A percentile compares a stretch with the other conserved stretches of the same genome.
Conservation (phyloP, 768 basidiomycete genomes). For the Leccinum longicurvipes region DNA sequence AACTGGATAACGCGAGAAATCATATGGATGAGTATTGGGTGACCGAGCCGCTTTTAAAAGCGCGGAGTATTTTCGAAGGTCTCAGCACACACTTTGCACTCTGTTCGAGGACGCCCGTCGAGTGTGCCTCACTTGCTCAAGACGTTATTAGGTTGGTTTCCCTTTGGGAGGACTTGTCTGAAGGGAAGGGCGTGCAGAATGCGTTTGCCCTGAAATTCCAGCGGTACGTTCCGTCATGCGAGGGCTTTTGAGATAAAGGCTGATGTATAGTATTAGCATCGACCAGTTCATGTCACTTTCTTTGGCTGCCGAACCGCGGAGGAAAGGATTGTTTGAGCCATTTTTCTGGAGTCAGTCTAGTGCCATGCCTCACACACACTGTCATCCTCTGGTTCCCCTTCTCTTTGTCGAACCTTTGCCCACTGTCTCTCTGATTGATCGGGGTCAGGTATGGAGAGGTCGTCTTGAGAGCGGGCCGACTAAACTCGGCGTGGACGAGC, state of each 20-base stretch:
- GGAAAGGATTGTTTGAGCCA: constrained; percentile 73
- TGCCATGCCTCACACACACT: constrained; percentile 35
- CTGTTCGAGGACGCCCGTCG: constrained; percentile 43
- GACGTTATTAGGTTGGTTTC: constrained; percentile 49
- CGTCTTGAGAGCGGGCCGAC: constrained; percentile 62
- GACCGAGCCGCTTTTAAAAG: constrained; percentile 38
- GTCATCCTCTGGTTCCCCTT: constrained; percentile 57
- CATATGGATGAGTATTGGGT: constrained; percentile 45
- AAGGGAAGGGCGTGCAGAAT: constrained; percentile 36
- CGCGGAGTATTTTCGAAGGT: constrained; percentile 48
- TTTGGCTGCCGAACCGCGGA: constrained; percentile 67
- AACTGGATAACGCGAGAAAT: constrained; percentile 44
- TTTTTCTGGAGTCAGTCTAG: constrained; percentile 62
- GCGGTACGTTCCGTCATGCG: constrained; percentile 41
- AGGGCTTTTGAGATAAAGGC: background rate
- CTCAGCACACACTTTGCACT: constrained; percentile 49
- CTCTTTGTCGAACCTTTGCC: constrained; percentile 77
- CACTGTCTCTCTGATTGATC: constrained; percentile 62
- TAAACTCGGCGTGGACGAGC: constrained; percentile 48
- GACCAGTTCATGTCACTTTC: constrained; percentile 81
- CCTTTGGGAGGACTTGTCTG: constrained; percentile 54
- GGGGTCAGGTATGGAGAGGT: constrained; percentile 58
- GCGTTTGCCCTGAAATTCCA: constrained; percentile 55
- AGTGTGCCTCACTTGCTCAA: constrained; percentile 39
- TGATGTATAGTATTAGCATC: constrained; percentile 39